A percentile compares a stretch with the other conserved stretches of the same genome.
These are phyloP conservation scores for Galerina marginata DNA, from an alignment of 768 basidiomycete species.

Conservation along the genomic window DNA sequence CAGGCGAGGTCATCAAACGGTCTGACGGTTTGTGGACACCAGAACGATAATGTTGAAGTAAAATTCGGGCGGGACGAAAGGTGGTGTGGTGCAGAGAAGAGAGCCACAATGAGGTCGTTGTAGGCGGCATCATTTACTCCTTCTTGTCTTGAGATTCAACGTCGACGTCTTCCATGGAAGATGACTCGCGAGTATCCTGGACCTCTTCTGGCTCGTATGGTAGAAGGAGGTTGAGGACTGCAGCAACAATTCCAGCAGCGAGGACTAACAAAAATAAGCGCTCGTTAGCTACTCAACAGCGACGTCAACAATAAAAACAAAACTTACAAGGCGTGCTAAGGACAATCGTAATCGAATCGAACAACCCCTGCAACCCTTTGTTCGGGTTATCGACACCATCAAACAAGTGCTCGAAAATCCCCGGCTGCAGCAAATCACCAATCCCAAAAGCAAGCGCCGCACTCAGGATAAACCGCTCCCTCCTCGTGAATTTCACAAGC, in stretches of 20 bases:
- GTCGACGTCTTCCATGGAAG: slow-evolving; percentile 32
- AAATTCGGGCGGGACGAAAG: too few species aligned
- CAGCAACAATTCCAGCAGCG: slow-evolving; percentile 60
- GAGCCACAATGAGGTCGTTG: too few species aligned
- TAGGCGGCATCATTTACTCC: neutral
- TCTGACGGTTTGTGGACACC: too few species aligned
- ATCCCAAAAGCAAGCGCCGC: slow-evolving; percentile 73
- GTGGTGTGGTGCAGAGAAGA: too few species aligned
- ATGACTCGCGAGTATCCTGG: slow-evolving; percentile 15
- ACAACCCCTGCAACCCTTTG: slow-evolving; percentile 66
- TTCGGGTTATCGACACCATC: slow-evolving; percentile 59
- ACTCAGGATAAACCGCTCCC: slow-evolving; percentile 73
- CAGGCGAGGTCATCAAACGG: too few species aligned
- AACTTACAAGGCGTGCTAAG: slow-evolving; percentile 80
- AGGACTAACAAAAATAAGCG: slow-evolving; percentile 12
- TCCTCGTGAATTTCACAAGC: slow-evolving; percentile 60
- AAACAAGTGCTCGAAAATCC: slow-evolving; percentile 72
- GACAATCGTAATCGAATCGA: slow-evolving; percentile 81
- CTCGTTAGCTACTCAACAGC: neutral
- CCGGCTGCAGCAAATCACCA: slow-evolving; percentile 70
- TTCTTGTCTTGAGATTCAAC: slow-evolving; percentile 32
- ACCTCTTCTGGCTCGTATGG: slow-evolving; percentile 41
- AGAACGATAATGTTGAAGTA: too few species aligned
- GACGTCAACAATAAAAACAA: neutral
- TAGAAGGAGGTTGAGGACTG: slow-evolving; percentile 61